Evolutionary conservation across 306 rosid genomes (phyloP).

Genomic region (Hippophae gyantsensis): DNA sequence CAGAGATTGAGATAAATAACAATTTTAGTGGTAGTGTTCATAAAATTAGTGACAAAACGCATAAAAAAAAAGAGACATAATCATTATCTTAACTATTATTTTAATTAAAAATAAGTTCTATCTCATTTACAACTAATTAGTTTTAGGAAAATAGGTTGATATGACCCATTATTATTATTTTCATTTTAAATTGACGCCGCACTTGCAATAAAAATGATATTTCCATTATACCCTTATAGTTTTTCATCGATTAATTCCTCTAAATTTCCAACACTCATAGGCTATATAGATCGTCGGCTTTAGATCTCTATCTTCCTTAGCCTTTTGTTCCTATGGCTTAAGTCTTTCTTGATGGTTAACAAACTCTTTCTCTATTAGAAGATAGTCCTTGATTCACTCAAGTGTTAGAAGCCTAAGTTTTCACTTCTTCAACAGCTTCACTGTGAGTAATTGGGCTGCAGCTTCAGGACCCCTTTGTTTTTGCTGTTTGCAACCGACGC

Average conservation of each 20-base stretch:
- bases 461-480: conserved; percentile 92
- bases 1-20: too few relatives aligned
- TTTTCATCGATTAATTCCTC: conserved; percentile 93
- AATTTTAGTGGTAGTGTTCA: too few relatives aligned
- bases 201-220: too few relatives aligned
- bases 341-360: conserved; percentile 88
- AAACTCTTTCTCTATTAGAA: conserved; percentile 94
- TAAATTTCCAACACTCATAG: conserved; percentile 91
- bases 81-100: too few relatives aligned
- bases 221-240: conserved; percentile 5
- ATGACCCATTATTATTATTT: too few relatives aligned
- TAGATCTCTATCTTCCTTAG: conserved; percentile 86
- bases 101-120: too few relatives aligned
- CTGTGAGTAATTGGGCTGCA: conserved; percentile 70
- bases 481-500: conserved; percentile 86
- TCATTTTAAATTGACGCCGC: too few relatives aligned
- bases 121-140: too few relatives aligned
- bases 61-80: too few relatives aligned
- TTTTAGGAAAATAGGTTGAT: too few relatives aligned
- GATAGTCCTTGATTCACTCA: conserved; percentile 18
- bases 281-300: conserved; percentile 87
- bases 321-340: conserved; percentile 93
- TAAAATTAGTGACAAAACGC: too few relatives aligned
- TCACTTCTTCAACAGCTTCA: conserved; percentile 76
- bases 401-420: conserved; percentile 71